Evolutionary conservation across 352 stramenopile species (phyloP), one percentile per base, ranked within the genome.

Genomic region (Globisporangium megalacanthum): DNA sequence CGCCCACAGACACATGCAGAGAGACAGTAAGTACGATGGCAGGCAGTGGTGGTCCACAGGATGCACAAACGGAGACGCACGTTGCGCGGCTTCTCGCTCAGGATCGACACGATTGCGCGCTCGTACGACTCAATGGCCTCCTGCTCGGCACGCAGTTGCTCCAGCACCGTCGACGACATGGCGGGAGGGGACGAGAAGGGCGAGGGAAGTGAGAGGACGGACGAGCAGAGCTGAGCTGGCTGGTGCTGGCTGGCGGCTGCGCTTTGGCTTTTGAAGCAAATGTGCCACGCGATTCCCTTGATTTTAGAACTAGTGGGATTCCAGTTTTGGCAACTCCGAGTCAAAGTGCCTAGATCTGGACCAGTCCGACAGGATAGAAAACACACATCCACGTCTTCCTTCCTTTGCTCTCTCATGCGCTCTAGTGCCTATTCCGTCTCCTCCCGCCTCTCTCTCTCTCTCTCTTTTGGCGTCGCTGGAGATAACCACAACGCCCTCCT

Each of bases 101-200:
- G 60, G 25, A 87, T 88, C 15, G 75, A 68, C 37, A 92, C 78
- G 36, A 94, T 61, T 17, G 77, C 73, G 37, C 83, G 78, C 61
- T 95, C 86, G 50, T 86, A 76, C 31, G 65, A 70, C 69, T 95
- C 86, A 44, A 94, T 77, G 62, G 87, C 78, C 65, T 95, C 86
- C 54, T 92, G 83, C 41, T 83, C 81, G 8, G 80, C 70, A 47
- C 86, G 81, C 37, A 92, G 77, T 59, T 92, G 83, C 73, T 95
- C 86, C 59, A 95, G 61, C 56, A 89, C 79, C 19, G 84, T 91
- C 39, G 83, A 93, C 74, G 86, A 89, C 86, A 95, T 95, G n/a
- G 33, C 41, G 35, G 19, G 0, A 19, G 15, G 42, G 35, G 19
- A 5, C 6, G 15, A n/a, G 14, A 14, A n/a, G 42, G 17, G 6